Evolutionary conservation across 208 protist species (phyloP).

Genomic region (Pavlovales sp.): DNA sequence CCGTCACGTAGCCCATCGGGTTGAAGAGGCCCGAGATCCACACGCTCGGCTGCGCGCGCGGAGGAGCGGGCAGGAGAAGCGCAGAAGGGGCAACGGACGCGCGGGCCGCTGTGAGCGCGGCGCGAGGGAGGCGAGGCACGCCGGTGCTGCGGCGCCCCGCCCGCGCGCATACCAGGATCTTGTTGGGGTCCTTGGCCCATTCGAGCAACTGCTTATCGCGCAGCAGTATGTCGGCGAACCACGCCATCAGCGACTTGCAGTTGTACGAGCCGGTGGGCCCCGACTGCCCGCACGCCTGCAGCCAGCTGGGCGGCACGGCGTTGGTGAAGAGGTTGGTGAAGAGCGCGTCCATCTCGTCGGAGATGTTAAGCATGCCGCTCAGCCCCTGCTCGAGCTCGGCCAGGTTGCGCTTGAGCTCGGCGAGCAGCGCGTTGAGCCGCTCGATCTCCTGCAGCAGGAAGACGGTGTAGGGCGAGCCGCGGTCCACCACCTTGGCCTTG

Average conservation of each 20-base stretch:
- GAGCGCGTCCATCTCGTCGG: slow-evolving; percentile 59
- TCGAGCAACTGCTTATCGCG: slow-evolving; percentile 82
- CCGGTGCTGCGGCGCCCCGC: too few relatives aligned
- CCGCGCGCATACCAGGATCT: background rate
- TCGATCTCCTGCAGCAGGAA: slow-evolving; percentile 84
- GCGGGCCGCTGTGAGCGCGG: too few relatives aligned
- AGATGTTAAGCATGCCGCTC: slow-evolving; percentile 67
- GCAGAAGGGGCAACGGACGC: slow-evolving; percentile 59
- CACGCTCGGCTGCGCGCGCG: slow-evolving; percentile 56
- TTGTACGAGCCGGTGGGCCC: slow-evolving; percentile 64
- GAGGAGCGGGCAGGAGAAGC: background rate
- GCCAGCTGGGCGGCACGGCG: slow-evolving; percentile 83
- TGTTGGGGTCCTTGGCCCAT: slow-evolving; percentile 72
- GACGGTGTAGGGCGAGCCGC: slow-evolving; percentile 84
- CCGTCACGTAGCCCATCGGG: slow-evolving; percentile 93
- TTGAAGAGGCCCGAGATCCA: slow-evolving; percentile 90
- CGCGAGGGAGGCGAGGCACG: too few relatives aligned
- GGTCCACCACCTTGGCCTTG: slow-evolving; percentile 64
- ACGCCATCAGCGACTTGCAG: slow-evolving; percentile 81
- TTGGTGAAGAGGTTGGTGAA: slow-evolving; percentile 13
- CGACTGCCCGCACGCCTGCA: slow-evolving; percentile 60
- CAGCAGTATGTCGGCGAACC: slow-evolving; percentile 84
- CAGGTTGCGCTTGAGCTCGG: slow-evolving; percentile 73
- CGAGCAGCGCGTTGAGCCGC: slow-evolving; percentile 87
- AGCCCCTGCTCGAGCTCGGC: slow-evolving; percentile 83